Conservation (phyloP, 129 eudicot genomes). For the Artemisia tridentata region DNA sequence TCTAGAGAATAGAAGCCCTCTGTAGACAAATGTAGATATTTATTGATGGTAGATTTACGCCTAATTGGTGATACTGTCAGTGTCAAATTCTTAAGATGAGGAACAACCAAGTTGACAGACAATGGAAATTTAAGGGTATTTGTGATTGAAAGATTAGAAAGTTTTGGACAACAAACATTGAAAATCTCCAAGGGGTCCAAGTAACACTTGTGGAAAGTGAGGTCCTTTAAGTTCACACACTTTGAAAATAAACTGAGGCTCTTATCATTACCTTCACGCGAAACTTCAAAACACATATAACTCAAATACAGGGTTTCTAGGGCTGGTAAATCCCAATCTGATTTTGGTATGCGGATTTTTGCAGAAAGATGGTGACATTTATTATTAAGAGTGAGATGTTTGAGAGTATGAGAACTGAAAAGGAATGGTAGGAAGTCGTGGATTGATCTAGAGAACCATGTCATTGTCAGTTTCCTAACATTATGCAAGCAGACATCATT, state of each 20-base stretch:
- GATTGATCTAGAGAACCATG: neutral
- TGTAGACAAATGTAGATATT: neutral
- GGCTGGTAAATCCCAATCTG: neutral
- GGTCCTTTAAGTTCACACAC: conserved; percentile 10
- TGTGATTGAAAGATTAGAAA: conserved; percentile 1
- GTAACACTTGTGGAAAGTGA: neutral
- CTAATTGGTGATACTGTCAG: neutral
- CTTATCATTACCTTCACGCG: neutral
- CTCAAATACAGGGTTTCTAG: neutral
- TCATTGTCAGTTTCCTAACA: conserved; percentile 11
- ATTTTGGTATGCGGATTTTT: neutral
- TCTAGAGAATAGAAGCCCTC: neutral
- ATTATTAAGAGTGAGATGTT: conserved; percentile 14
- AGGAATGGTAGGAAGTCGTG: conserved; percentile 2
- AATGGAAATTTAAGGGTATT: neutral
- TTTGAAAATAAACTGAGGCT: conserved; percentile 11
- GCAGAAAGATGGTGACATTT: neutral
- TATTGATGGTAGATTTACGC: neutral
- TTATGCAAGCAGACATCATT: conserved; percentile 15
- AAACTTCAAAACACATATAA: neutral
- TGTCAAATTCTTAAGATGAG: conserved; percentile 11
- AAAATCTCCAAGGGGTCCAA: neutral
- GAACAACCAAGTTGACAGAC: conserved; percentile 3
- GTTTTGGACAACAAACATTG: neutral
- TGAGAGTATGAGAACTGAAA: conserved; percentile 15